A percentile compares a stretch with the other conserved stretches of the same genome.
Conservation (phyloP, 23 red algal genomes). For the Gracilaria vermiculophylla region DNA sequence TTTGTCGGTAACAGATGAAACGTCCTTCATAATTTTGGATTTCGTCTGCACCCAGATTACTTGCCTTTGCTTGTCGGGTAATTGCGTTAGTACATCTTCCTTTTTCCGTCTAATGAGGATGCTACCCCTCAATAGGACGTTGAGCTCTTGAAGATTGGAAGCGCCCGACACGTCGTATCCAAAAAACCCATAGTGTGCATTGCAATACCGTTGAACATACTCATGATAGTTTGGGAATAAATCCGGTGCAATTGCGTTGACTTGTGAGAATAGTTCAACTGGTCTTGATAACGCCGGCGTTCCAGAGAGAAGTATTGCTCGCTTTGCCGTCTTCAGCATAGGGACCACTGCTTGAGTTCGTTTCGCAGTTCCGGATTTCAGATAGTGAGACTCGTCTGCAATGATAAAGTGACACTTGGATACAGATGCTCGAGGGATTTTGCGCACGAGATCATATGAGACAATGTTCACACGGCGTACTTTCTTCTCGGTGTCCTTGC, state of each 20-base stretch:
- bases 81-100: slow-evolving; percentile 69
- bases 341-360: slow-evolving; percentile 65
- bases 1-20: background rate
- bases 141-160: slow-evolving; percentile 74
- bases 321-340: slow-evolving; percentile 47
- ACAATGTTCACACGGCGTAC: slow-evolving; percentile 70
- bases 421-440: slow-evolving; percentile 37
- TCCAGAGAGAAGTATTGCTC: slow-evolving; percentile 71
- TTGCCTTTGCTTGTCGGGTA: slow-evolving; percentile 72
- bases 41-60: slow-evolving; percentile 71
- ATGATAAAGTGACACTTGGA: slow-evolving; percentile 25
- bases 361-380: slow-evolving; percentile 67
- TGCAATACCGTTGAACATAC: slow-evolving; percentile 73
- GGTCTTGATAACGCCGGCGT: slow-evolving; percentile 77
- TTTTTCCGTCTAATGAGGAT: slow-evolving; percentile 78
- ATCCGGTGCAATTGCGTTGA: slow-evolving; percentile 46
- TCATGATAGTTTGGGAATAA: slow-evolving; percentile 51
- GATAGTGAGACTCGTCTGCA: slow-evolving; percentile 75
- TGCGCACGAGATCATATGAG: slow-evolving; percentile 79
- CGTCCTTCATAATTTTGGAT: slow-evolving; percentile 31
- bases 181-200: slow-evolving; percentile 39
- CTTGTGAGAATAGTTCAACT: slow-evolving; percentile 69
- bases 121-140: slow-evolving; percentile 63
- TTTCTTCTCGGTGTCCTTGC: slow-evolving; percentile 43
- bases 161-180: slow-evolving; percentile 75